phyloP scores from a whole-genome alignment of 108 stramenopile species.

The Chaetoceros tenuissimus region DNA sequence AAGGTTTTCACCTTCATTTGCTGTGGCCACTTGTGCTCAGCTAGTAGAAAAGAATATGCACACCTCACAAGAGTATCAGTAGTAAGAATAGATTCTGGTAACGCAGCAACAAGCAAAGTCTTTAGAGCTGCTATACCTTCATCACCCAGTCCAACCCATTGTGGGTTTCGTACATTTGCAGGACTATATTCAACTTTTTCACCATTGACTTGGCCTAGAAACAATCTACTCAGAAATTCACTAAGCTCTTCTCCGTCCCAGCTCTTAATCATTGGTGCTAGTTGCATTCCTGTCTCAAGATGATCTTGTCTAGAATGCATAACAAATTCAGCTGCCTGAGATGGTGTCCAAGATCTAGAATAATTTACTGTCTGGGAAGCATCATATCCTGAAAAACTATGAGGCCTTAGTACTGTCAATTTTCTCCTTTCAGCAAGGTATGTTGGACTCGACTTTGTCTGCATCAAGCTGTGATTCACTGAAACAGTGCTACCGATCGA shows the following conservation, averaged over 20 bases:
- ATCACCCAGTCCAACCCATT: slow-evolving; percentile 19
- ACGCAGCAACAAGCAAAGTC: slow-evolving; percentile 2
- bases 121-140: slow-evolving; percentile 7
- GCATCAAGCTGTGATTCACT: too few species aligned
- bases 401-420: too few species aligned
- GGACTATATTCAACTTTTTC: slow-evolving; percentile 4
- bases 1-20: neutral
- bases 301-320: slow-evolving; percentile 9
- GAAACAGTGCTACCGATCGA: too few species aligned
- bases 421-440: too few species aligned
- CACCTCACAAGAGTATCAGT: slow-evolving; percentile 8
- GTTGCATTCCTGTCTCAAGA: slow-evolving; percentile 11
- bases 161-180: slow-evolving; percentile 9
- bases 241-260: slow-evolving; percentile 17
- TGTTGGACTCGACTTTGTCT: too few species aligned
- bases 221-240: slow-evolving; percentile 21
- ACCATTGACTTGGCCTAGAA: slow-evolving; percentile 7
- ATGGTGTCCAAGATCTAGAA: slow-evolving; percentile 27
- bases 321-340: slow-evolving; percentile 21
- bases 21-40: slow-evolving; percentile 12
- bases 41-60: slow-evolving; percentile 11
- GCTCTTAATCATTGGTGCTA: slow-evolving; percentile 9
- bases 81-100: slow-evolving; percentile 4
- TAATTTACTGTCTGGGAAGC: too few species aligned
- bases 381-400: too few species aligned